phyloP scores from a whole-genome alignment of 2,329 filamentous ascomycete genomes.

The Leptodontidium sp. region DNA sequence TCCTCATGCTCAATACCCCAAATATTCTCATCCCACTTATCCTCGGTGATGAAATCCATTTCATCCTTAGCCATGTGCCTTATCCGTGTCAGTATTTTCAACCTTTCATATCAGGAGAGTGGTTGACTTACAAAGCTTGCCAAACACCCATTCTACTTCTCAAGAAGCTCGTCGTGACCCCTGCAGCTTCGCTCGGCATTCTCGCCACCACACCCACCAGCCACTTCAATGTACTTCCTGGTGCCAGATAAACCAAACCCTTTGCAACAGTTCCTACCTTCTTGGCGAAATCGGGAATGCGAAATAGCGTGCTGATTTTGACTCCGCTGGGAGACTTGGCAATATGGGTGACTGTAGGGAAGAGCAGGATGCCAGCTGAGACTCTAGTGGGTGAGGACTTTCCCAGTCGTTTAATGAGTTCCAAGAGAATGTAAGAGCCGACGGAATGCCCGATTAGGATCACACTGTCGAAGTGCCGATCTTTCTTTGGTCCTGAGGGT shows the following conservation, averaged over 20 bases:
- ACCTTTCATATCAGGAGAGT: background rate
- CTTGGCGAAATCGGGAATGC: conserved; percentile 44
- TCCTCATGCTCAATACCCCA: conserved; percentile 58
- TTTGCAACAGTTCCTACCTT: conserved; percentile 38
- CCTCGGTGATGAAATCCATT: conserved; percentile 65
- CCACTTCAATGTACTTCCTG: conserved; percentile 52
- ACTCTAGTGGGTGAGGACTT: conserved; percentile 33
- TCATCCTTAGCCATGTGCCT: conserved; percentile 65
- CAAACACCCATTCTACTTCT: conserved; percentile 64
- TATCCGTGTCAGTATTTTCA: conserved; percentile 13
- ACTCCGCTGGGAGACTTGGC: conserved; percentile 67
- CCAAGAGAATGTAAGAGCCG: conserved; percentile 75
- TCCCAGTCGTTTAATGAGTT: conserved; percentile 61
- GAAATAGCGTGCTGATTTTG: conserved; percentile 56
- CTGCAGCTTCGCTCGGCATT: conserved; percentile 58
- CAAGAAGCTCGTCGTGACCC: conserved; percentile 61
- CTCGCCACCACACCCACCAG: conserved; percentile 55
- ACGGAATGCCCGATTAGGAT: conserved; percentile 79
- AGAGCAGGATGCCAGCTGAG: conserved; percentile 68
- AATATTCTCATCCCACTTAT: conserved; percentile 65
- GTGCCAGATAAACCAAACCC: conserved; percentile 53
- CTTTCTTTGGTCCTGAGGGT: conserved; percentile 43
- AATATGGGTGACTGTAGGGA: conserved; percentile 79
- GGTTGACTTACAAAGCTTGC: conserved; percentile 58
- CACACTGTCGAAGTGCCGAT: conserved; percentile 61